Conservation (phyloP, 495 filamentous ascomycete species). For the Parachaetomium inaequale region DNA sequence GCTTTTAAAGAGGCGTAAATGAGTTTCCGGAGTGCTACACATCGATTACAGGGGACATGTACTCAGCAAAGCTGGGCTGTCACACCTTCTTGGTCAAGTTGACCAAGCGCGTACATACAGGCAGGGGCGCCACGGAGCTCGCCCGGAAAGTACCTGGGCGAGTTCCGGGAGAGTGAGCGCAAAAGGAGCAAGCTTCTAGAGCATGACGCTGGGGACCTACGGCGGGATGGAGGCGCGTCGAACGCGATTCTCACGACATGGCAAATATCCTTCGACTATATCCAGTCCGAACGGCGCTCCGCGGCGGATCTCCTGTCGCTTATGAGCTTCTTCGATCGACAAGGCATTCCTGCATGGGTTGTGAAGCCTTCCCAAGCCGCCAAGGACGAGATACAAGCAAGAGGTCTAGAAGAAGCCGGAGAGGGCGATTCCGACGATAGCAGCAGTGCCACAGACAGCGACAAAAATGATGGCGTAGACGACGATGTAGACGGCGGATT, state of each 20-base stretch:
- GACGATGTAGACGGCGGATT: conserved; percentile 26
- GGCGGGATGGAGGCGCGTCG: conserved; percentile 25
- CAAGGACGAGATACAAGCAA: background rate
- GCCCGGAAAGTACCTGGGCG: conserved; percentile 36
- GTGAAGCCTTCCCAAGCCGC: conserved; percentile 2
- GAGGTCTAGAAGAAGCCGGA: background rate
- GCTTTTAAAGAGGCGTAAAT: no score
- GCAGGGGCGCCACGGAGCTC: conserved; percentile 24
- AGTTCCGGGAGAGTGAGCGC: conserved; percentile 34
- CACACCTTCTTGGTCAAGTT: no score
- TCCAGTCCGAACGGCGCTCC: conserved; percentile 19
- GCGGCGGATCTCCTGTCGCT: conserved; percentile 40
- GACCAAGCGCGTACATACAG: no score
- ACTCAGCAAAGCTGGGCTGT: no score
- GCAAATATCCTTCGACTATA: conserved; percentile 34
- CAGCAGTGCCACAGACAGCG: background rate
- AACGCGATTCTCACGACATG: conserved; percentile 35
- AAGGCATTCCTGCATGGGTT: conserved; percentile 35
- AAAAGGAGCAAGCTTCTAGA: conserved; percentile 31
- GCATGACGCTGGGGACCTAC: conserved; percentile 30
- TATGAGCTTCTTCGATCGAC: conserved; percentile 45
- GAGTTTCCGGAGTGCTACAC: no score
- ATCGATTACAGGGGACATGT: no score
- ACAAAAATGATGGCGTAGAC: background rate
- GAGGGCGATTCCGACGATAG: background rate